Evolutionary conservation across 75 land plant genomes (phyloP).

Genomic region (Ceratopteris richardii): DNA sequence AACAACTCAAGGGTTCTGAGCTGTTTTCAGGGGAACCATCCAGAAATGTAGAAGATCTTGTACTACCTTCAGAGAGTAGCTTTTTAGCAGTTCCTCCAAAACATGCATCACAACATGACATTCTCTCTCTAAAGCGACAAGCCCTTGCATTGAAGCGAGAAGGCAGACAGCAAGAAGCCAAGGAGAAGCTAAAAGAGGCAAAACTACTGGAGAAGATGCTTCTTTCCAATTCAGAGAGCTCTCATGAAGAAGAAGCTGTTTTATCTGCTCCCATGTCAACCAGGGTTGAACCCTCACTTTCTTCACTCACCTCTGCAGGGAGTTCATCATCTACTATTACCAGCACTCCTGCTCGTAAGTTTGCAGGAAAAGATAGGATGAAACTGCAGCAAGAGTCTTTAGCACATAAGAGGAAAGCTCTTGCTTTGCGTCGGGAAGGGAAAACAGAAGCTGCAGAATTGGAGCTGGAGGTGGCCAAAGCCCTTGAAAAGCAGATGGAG

Average conservation of each 20-base stretch:
- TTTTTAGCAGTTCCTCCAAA: neutral
- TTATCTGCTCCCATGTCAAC: too few relatives aligned
- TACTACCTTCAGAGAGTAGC: neutral
- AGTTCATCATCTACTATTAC: neutral
- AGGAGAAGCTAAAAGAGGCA: slow-evolving; percentile 64
- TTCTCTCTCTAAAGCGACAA: slow-evolving; percentile 53
- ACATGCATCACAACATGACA: slow-evolving; percentile 27
- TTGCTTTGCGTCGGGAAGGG: slow-evolving; percentile 79
- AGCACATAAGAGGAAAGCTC: slow-evolving; percentile 77
- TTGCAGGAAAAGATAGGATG: slow-evolving; percentile 43
- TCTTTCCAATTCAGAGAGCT: too few relatives aligned
- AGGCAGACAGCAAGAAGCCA: slow-evolving; percentile 67
- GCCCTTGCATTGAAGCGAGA: slow-evolving; percentile 70
- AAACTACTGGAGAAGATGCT: slow-evolving; percentile 56
- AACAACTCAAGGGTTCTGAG: too few relatives aligned
- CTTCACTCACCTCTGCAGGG: slow-evolving; percentile 11
- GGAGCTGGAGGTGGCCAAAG: slow-evolving; percentile 73
- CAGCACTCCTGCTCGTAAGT: neutral
- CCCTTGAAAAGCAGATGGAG: slow-evolving; percentile 76
- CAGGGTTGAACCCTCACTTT: too few relatives aligned
- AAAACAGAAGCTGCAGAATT: slow-evolving; percentile 66
- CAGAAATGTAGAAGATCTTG: neutral
- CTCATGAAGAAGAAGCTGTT: too few relatives aligned
- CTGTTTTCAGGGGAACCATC: too few relatives aligned
- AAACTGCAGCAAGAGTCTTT: slow-evolving; percentile 87